Base-by-base conservation (phyloP, 352 stramenopile species). In the Lagenidium giganteum region DNA sequence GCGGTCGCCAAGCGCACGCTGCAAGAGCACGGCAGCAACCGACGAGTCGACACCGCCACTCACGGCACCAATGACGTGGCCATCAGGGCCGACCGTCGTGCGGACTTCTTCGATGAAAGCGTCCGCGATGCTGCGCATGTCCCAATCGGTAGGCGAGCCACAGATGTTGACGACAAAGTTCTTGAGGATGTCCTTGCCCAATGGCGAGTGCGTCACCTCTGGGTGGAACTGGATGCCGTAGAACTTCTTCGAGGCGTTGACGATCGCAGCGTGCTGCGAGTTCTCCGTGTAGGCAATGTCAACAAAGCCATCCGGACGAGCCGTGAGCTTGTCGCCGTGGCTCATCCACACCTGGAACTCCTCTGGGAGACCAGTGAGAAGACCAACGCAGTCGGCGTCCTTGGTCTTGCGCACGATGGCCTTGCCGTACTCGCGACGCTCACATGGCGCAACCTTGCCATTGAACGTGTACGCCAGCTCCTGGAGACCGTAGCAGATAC, bases 291-390 rank as follows among this genome's bases (percentile, higher is more conserved):
- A 80, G 20, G 78, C 82, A 26, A 97, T 80, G 59, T 95, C 76
- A 23, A 91, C 70, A 62, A 96, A 96, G 47, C 95, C 96, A 27
- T 96, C 74, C 3, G 97, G 96, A 22, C 96, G 82, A 27, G 76
- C 67, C 48, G 87, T 95, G 28, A 99, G 73, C 71, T 99, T 99
- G 75, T 99, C 97, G 24, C 96, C 96, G 71, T 99, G 97, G 64
- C 88, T 98, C 97, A 99, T 99, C 96, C 96, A 99, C 74, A 99
- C 93, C 69, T 98, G 90, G 67, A 98, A 97, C 45, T 97, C 78
- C 20, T 94, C 84, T 17, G 96, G 74, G 23, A 94, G 79, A 11
- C 86, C 94, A 14, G 93, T 63, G 51, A 98, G 93, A 12, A 99
- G 72, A 2, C 68, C 67, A 33, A 63, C 71, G 46, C 66, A 81